A percentile compares a stretch with the other conserved stretches of the same genome.
Evolutionary conservation across 768 basidiomycete species (phyloP).

Genomic region (Coprinellus micaceus): DNA sequence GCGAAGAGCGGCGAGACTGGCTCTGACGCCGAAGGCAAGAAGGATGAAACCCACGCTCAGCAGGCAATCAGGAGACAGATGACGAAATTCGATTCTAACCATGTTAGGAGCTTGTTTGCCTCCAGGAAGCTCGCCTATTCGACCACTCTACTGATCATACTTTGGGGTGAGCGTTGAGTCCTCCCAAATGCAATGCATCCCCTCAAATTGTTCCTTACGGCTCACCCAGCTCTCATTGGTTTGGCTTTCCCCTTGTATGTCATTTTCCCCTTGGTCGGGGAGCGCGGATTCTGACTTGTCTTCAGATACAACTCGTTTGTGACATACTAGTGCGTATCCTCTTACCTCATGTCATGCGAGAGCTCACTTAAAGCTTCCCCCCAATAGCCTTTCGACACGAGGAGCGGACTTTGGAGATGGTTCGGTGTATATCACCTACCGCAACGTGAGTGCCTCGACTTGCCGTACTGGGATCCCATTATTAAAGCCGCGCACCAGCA

Average conservation of each 20-base stretch:
- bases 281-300: neutral
- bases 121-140: constrained; percentile 63
- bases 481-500: too few relatives aligned
- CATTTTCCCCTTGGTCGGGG: constrained; percentile 40
- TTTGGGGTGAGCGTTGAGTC: constrained; percentile 44
- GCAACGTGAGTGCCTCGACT: constrained; percentile 46
- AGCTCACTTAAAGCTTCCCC: neutral
- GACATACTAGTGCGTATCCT: constrained; percentile 24
- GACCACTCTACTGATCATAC: constrained; percentile 56
- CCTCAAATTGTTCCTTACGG: neutral
- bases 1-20: neutral
- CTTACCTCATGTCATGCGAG: neutral
- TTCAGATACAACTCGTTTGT: constrained; percentile 28
- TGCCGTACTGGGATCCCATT: too few relatives aligned
- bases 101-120: constrained; percentile 61
- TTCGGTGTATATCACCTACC: constrained; percentile 67
- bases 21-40: neutral
- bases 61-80: constrained; percentile 31
- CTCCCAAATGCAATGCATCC: too few relatives aligned
- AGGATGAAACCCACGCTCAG: neutral
- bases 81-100: constrained; percentile 26
- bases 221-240: constrained; percentile 59
- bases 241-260: constrained; percentile 51
- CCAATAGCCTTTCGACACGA: constrained; percentile 34
- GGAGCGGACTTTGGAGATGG: constrained; percentile 70